Percentiles rank a stretch among this genome's conserved stretches.
Evolutionary conservation across 371 early-diverging fungal species (phyloP).

Genomic region (Apophysomyces variabilis): DNA sequence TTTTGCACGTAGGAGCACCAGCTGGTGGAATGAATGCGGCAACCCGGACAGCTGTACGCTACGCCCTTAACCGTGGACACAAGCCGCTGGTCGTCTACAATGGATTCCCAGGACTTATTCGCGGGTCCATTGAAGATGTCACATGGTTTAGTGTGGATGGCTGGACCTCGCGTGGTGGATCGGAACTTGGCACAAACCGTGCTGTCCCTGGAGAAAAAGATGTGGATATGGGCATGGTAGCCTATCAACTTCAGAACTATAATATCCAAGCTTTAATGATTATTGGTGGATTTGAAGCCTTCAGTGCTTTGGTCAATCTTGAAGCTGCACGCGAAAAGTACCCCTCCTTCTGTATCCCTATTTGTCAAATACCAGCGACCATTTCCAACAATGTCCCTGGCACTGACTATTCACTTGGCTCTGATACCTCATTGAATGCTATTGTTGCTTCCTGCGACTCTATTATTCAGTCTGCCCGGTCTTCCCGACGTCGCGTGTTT

Average conservation of each 20-base stretch:
- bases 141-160: constrained; percentile 88
- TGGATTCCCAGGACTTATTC: constrained; percentile 93
- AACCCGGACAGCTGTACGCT: constrained; percentile 70
- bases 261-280: constrained; percentile 89
- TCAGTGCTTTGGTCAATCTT: constrained; percentile 73
- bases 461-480: constrained; percentile 90
- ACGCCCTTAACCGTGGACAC: constrained; percentile 84
- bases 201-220: constrained; percentile 77
- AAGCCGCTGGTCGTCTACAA: constrained; percentile 83
- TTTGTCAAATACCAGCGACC: constrained; percentile 95
- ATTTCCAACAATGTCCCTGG: constrained; percentile 99
- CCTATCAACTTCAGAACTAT: constrained; percentile 90
- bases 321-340: constrained; percentile 73
- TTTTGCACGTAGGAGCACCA: constrained; percentile 93
- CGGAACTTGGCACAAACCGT: constrained; percentile 94
- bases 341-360: constrained; percentile 91
- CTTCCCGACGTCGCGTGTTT: constrained; percentile 94
- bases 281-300: constrained; percentile 97
- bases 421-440: constrained; percentile 97
- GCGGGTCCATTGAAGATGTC: constrained; percentile 77
- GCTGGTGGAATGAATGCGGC: constrained; percentile 65
- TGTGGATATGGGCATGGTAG: constrained; percentile 76
- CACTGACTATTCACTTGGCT: constrained; percentile 95
- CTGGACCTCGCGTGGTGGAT: constrained; percentile 95
- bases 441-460: constrained; percentile 95